Conservation (phyloP, 345 rosid species). For the Murraya paniculata region DNA sequence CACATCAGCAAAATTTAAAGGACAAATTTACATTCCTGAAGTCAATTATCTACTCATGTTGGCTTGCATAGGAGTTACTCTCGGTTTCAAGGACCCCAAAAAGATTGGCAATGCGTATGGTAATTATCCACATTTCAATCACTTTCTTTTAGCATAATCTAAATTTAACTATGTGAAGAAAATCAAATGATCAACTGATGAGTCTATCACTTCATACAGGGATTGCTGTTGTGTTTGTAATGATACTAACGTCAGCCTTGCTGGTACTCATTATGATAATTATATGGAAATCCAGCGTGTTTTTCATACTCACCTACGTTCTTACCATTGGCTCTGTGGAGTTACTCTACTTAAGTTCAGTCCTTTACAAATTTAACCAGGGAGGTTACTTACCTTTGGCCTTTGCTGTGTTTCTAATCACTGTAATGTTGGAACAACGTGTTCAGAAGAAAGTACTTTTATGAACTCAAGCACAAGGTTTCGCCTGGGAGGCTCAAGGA, state of each 20-base stretch:
- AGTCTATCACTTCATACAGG: constrained; percentile 26
- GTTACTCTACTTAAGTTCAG: constrained; percentile 38
- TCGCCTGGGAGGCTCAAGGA: constrained; percentile 21
- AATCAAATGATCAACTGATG: background rate
- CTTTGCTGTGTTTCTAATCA: constrained; percentile 31
- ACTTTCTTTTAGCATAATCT: background rate
- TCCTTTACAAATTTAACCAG: constrained; percentile 40
- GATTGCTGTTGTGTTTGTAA: constrained; percentile 49
- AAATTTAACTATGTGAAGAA: background rate
- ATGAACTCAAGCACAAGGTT: constrained; percentile 46
- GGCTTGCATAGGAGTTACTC: constrained; percentile 41
- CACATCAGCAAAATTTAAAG: constrained; percentile 41
- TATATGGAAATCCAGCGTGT: constrained; percentile 49
- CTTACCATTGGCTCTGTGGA: constrained; percentile 29
- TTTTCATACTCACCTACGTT: constrained; percentile 28
- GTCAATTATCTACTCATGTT: constrained; percentile 48
- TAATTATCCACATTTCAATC: constrained; percentile 7
- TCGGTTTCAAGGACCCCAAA: constrained; percentile 39
- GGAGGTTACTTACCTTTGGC: constrained; percentile 51
- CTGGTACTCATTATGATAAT: constrained; percentile 51
- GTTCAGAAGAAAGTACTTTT: constrained; percentile 33
- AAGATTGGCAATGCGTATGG: constrained; percentile 60
- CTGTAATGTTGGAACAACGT: constrained; percentile 51
- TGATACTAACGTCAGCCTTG: constrained; percentile 37
- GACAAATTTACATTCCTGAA: constrained; percentile 57